Base-by-base conservation (phyloP, 352 stramenopile genomes). In the Elongisporangium anandrum region DNA sequence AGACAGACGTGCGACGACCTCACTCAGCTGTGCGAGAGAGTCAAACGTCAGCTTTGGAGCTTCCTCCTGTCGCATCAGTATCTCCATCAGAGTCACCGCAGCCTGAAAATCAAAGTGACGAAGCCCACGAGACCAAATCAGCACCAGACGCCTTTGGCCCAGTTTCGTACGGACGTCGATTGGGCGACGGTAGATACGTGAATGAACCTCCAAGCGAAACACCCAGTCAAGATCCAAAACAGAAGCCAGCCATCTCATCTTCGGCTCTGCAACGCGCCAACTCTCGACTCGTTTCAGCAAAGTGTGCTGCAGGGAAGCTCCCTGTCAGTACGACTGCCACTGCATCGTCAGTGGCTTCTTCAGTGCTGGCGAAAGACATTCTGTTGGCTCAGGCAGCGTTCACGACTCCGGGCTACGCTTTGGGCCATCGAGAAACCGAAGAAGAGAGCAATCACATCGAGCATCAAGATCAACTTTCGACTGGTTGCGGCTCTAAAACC, bases 361-460 rank as follows among this genome's bases (percentile, higher is more conserved):
- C 23, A 39, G 53, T 56, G 24, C 39, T 72, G n/a, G 64, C 55
- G 15, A 69, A 53, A 55, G 24, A 60, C 48, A 57, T 66, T 55
- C 64, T 54, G 23, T 59, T 63, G 49, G 54, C 65, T 2, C 65
- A 75, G 54, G 71, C 39, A 15, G 56, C 61, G 8, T 71, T 68
- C 55, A 61, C 60, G 8, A 65, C 34, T 16, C 34, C 34, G 13
- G 34, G 34, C 17, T 17, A 45, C 34, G 4, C 34, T 15, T 45
- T 45, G 34, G 34, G 34, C 34, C 34, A 45, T 17, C 34, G 34
- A 17, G 34, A 2, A 12, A 45, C 34, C 17, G 34, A 2, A 4
- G 34, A 45, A 4, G 34, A 45, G 10, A 45, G 34, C 34, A 45
- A 45, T 17, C 34, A 45, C 10, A 45, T 17, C 13, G 34, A 45